Evolutionary conservation across 2,329 filamentous ascomycete species (phyloP).

Genomic region (Colletotrichum karsti): DNA sequence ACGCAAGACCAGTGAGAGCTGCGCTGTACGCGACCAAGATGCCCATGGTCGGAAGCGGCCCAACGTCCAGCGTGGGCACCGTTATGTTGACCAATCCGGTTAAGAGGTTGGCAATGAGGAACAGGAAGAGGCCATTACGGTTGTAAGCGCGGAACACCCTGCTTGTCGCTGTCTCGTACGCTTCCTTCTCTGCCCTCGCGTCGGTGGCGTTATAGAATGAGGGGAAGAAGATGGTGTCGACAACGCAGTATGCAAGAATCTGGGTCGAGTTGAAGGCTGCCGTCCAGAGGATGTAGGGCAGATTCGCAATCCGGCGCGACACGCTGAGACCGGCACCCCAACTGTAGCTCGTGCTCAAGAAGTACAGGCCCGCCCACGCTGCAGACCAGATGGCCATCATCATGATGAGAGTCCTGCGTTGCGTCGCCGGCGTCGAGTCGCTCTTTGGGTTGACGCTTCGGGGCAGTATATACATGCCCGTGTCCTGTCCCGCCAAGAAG

Average conservation of each 20-base stretch:
- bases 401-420: slow-evolving; percentile 66
- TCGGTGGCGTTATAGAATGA: slow-evolving; percentile 68
- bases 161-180: slow-evolving; percentile 77
- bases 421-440: slow-evolving; percentile 50
- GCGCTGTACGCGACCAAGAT: slow-evolving; percentile 79
- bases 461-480: slow-evolving; percentile 82
- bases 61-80: slow-evolving; percentile 80
- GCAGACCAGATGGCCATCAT: slow-evolving; percentile 71
- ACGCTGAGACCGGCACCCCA: slow-evolving; percentile 80
- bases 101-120: slow-evolving; percentile 86
- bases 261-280: slow-evolving; percentile 91
- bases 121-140: slow-evolving; percentile 85
- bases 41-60: slow-evolving; percentile 71
- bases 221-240: slow-evolving; percentile 84
- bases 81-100: slow-evolving; percentile 92
- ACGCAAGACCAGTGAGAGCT: slow-evolving; percentile 72
- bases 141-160: slow-evolving; percentile 86
- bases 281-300: slow-evolving; percentile 94
- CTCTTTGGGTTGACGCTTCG: slow-evolving; percentile 55
- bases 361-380: slow-evolving; percentile 77
- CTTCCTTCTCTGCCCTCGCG: slow-evolving; percentile 67
- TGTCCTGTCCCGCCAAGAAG: slow-evolving; percentile 87
- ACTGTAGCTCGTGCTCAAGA: slow-evolving; percentile 70
- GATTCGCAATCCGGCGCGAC: slow-evolving; percentile 89
- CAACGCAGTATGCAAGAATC: slow-evolving; percentile 77